These are phyloP conservation scores for Corymbia citriodora DNA, from an alignment of 441 rosid genomes.

Conservation along the genomic window DNA sequence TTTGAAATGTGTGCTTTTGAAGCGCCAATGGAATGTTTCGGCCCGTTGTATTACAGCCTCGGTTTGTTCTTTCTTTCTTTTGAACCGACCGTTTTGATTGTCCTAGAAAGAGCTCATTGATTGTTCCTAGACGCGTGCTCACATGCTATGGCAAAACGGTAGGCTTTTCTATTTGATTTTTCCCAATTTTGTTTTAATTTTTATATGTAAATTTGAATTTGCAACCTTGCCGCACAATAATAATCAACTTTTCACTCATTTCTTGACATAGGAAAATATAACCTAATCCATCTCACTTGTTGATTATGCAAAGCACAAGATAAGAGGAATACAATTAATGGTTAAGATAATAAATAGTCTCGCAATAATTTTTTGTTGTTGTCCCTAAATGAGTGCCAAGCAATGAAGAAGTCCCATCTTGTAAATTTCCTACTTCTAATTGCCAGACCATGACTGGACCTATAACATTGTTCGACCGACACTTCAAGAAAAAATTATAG, in stretches of 20 bases:
- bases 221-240: not conserved
- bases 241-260: not conserved
- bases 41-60: not conserved
- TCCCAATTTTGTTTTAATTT: not conserved
- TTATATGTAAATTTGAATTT: not conserved
- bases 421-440: not conserved
- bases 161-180: not conserved
- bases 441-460: not conserved
- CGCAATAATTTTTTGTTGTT: not conserved
- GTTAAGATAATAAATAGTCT: not conserved
- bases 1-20: not conserved
- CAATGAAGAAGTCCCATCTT: not conserved
- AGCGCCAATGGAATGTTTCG: not conserved
- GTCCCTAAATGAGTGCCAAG: not conserved
- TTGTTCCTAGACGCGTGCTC: not conserved
- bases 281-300: fast-evolving
- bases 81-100: not conserved
- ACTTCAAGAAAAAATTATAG: not conserved
- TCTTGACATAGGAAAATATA: not conserved
- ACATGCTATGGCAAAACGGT: not conserved
- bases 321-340: not conserved
- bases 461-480: not conserved
- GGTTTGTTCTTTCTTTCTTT: not conserved
- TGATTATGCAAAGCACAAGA: not conserved
- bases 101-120: not conserved